Evolutionary conservation across 208 protist genomes (phyloP).

Genomic region (Trypanosoma avium): DNA sequence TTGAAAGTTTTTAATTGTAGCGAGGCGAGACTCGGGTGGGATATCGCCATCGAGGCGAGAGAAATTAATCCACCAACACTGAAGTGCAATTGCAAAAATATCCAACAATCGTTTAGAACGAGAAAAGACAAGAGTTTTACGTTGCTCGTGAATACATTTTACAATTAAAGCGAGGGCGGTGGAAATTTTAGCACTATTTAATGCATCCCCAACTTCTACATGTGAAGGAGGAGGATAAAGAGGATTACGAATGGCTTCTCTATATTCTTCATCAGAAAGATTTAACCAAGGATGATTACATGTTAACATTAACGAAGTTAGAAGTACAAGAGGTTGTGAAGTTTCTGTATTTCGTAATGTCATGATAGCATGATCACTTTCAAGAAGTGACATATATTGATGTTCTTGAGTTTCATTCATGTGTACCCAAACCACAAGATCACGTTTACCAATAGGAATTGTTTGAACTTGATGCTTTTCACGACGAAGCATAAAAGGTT

Average conservation of each 20-base stretch:
- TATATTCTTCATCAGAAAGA: slow-evolving; percentile 50
- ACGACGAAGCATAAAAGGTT: slow-evolving; percentile 76
- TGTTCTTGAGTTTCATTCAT: slow-evolving; percentile 52
- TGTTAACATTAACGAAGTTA: slow-evolving; percentile 64
- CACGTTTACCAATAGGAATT: slow-evolving; percentile 52
- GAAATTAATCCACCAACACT: slow-evolving; percentile 38
- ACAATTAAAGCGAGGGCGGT: slow-evolving; percentile 54
- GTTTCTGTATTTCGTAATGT: slow-evolving; percentile 19
- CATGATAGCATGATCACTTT: slow-evolving; percentile 12
- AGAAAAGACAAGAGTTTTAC: slow-evolving; percentile 78
- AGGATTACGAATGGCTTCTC: slow-evolving; percentile 37
- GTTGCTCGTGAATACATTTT: slow-evolving; percentile 37
- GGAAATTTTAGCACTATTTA: slow-evolving; percentile 60
- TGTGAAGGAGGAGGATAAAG: slow-evolving; percentile 22
- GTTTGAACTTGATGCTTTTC: slow-evolving; percentile 57
- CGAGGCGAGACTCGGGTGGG: slow-evolving; percentile 38
- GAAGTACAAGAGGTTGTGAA: slow-evolving; percentile 53
- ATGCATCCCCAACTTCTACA: slow-evolving; percentile 52
- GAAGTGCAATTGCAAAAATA: slow-evolving; percentile 47
- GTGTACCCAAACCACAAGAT: slow-evolving; percentile 78
- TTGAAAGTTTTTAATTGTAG: slow-evolving; percentile 88
- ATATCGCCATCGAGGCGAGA: slow-evolving; percentile 71
- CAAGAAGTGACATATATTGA: slow-evolving; percentile 66
- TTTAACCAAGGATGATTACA: slow-evolving; percentile 84
- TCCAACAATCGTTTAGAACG: slow-evolving; percentile 71